Base-by-base conservation (phyloP, 768 basidiomycete species). In the Agaricus subrufescens region DNA sequence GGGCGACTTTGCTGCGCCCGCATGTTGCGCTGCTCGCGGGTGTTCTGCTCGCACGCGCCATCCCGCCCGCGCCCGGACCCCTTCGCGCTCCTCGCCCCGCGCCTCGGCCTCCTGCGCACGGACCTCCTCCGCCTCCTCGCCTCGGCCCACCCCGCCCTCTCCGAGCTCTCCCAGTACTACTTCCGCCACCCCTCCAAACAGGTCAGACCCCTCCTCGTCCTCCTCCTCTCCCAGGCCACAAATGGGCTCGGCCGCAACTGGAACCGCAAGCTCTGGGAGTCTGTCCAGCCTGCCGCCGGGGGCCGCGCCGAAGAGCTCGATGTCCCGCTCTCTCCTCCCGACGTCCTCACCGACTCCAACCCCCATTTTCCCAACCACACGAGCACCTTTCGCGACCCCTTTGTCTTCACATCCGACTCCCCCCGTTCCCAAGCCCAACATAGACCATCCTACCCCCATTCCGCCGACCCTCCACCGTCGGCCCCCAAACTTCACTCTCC, bases 141-240 rank as follows among this genome's bases (percentile, higher is more conserved):
- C 15, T 90, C 90, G 10, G 87, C 89, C 4, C 87, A 96, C 68
- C 88, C 93, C 14, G 81, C 85, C 0, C 81, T 97, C 51, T 85
- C 85, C 57, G 84, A 91, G 61, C 85, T 95, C 52, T 89, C 94
- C 1, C 84, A 91, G 59, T 96, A 98, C 71, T 97, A 98, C 75
- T 97, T 97, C 69, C 77, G 82, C 38, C 89, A 90, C 60, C 87
- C 86, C 2, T 92, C 93, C 4, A 97, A 98, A 67, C 92, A 96
- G 63, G 78, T 98, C 19, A 81, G 95, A 3, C 94, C 94, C 0
- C 75, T 94, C 54, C 80, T 98, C 54, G 86, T 97, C 15, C 80
- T 98, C 12, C 79, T 98, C 31, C 85, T 96, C 64, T 76, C 89
- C 8, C 86, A 87, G 59, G 94, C 95, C 1, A 96, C 94, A 26